Evolutionary conservation across 192 early-diverging fungal species (phyloP), one percentile per base, ranked within the genome.

Genomic region (Coemansia sp.): DNA sequence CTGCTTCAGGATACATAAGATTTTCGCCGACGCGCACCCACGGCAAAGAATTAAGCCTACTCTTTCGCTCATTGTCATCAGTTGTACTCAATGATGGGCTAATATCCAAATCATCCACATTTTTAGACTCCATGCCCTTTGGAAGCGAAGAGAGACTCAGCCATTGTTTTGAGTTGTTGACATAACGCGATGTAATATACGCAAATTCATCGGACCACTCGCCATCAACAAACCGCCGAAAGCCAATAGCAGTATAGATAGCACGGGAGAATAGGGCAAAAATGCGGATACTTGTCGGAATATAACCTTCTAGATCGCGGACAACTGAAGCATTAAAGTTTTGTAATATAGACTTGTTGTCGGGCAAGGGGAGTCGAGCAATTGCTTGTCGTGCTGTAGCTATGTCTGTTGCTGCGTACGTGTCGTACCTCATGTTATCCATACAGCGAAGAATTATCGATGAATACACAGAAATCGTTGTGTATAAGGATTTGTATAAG

Each of bases 131-230:
- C 33, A 36, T 36, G 33, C 33, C 33, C 29, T 50, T 55, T 25
- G 63, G 64, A 33, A 61, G 52, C 20, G 68, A 57, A 1, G 68
- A 62, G 42, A 75, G 65, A 20, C 50, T 46, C 7, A 82, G 50
- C 79, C 79, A 82, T 25, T 76, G 71, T 54, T 73, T 72, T 23
- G 71, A 67, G 8, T 71, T 74, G 25, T 74, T 69, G 0, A 64
- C 64, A 33, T 76, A 73, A 6, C 79, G 71, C 8, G 64, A 59
- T 23, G 74, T 73, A 11, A 58, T 55, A 25, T 73, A 54, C 20
- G 33, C 30, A 14, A 50, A 61, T 0, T 63, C 39, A 46, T 75
- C 73, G 0, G 67, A 66, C 69, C 78, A 75, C 19, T 25, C 61
- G 2, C 66, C 72, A 33, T 64, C 50, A 7, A 63, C 56, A 24